Base-by-base conservation (phyloP, 83 land plant genomes). In the Thuja plicata region DNA sequence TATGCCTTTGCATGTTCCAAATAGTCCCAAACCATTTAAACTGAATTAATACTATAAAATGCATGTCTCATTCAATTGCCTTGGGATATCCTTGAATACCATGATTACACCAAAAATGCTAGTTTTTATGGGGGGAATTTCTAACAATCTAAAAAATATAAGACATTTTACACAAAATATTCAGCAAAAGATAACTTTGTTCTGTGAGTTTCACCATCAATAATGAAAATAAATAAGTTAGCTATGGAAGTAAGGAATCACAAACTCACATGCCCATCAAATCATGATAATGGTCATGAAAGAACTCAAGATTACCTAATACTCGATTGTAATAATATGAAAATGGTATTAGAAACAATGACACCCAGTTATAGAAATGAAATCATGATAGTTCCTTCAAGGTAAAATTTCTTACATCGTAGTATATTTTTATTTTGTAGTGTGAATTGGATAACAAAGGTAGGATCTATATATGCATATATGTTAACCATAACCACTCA, bases 1-100 rank as follows among this genome's bases (percentile, higher is more conserved):
- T 89, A 96, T 54, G 11, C 94, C 95, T 37, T 89, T 52, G 17
- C 87, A 71, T 86, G 45, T 86, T 60, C 71, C 87, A 86, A 55
- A 55, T 9, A 86, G 37, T 32, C 17, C 73, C 15, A 21, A 37
- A 24, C 71, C 37, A 55, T 35, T 86, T 30, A 30, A 54, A 46
- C 17, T 24, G 52, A 82, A 43, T 34, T 82, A 10, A 45, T 27
- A 82, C 52, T 41, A 10, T 82, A 48, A 82, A 30, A 48, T 83
- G 17, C 16, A 8, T n/a, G 46, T 24, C 54, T 45, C 27, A 46
- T 3, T n/a, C 4, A 3, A 30, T 46, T 83, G 32, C 12, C n/a
- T 83, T 83, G 55, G 55, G 2, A 46, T 83, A 27, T 83, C 54
- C 34, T 83, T 83, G 35, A 83, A 46, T 2, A 83, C 78, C 34